Percentiles rank a stretch among this genome's conserved stretches.
phyloP scores from a whole-genome alignment of 768 basidiomycete genomes.

The Infundibulicybe gibba region DNA sequence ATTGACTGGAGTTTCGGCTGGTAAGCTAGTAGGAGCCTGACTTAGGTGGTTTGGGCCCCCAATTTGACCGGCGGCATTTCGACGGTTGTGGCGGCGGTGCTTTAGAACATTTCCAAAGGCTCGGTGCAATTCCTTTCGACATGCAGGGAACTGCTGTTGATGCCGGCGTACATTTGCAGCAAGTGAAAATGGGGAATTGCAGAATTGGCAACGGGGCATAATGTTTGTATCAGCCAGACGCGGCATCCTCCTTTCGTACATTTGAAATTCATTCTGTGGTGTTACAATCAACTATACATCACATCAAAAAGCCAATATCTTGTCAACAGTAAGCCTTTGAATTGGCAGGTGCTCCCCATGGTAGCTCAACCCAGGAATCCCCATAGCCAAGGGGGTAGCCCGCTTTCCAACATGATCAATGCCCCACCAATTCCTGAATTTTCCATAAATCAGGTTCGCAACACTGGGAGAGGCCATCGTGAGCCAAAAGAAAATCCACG shows the following conservation, averaged over 20 bases:
- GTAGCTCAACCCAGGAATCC: not conserved
- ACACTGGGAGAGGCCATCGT: no score
- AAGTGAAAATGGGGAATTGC: not conserved
- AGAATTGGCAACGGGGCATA: not conserved
- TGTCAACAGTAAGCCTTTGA: not conserved
- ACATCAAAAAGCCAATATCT: not conserved
- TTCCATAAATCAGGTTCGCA: no score
- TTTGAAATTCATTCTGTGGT: not conserved
- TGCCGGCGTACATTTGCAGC: not conserved
- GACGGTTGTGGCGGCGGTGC: not conserved
- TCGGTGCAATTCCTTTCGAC: not conserved
- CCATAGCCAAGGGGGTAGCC: not conserved
- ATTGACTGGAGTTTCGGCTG: not conserved
- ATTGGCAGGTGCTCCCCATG: not conserved
- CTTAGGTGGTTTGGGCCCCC: not conserved
- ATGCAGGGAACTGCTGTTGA: not conserved
- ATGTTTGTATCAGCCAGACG: not conserved
- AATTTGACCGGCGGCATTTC: not conserved
- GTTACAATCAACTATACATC: not conserved
- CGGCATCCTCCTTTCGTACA: not conserved
- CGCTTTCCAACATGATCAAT: no score
- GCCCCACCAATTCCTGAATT: no score
- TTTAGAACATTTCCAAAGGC: not conserved
- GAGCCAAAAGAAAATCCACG: no score
- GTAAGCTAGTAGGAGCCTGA: not conserved